Base-by-base conservation (phyloP, 2,329 filamentous ascomycete species). In the Mariannaea sp. region DNA sequence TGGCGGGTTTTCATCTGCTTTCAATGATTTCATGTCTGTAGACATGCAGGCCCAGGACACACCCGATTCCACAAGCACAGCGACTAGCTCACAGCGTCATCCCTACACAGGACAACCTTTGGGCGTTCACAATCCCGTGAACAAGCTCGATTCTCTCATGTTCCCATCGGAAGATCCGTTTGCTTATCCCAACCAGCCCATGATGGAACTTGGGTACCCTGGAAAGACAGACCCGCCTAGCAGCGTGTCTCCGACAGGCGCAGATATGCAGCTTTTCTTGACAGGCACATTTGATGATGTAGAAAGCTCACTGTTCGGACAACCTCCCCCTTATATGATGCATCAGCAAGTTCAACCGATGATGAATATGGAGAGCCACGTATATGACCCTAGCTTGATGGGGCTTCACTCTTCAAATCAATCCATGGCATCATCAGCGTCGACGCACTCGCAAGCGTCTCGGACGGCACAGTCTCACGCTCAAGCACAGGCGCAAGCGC, bases 151-250 rank as follows among this genome's bases (percentile, higher is more conserved):
- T 53, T 84, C 86, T 3, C 84, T 92, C 74, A 92, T 93, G 87
- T 93, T 93, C 65, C 86, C 88, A 1, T 87, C 88, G 0, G 81
- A 83, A 27, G 89, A 93, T 63, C 88, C 89, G 0, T 88, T 93
- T 58, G 87, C 86, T 0, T 94, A 93, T 64, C 89, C 88, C 0
- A 90, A 87, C 64, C 88, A 90, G 59, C 85, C 88, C 0, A 83
- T 88, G 75, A 85, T 87, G 75, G 78, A 83, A 61, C 75, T 82
- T 33, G 77, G 77, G 8, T 75, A 70, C 61, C 71, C 72, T 20
- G 60, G 66, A 22, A 71, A 70, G 56, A 62, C 68, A n/a, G 67
- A 68, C 49, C 58, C 70, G 60, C 60, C 71, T 26, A 59, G 68
- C 56, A 65, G 65, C 44, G 68, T 73, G 65, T 63, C 66, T 43